phyloP scores from a whole-genome alignment of 2,329 filamentous ascomycete species.

The Cladosporium sp. region DNA sequence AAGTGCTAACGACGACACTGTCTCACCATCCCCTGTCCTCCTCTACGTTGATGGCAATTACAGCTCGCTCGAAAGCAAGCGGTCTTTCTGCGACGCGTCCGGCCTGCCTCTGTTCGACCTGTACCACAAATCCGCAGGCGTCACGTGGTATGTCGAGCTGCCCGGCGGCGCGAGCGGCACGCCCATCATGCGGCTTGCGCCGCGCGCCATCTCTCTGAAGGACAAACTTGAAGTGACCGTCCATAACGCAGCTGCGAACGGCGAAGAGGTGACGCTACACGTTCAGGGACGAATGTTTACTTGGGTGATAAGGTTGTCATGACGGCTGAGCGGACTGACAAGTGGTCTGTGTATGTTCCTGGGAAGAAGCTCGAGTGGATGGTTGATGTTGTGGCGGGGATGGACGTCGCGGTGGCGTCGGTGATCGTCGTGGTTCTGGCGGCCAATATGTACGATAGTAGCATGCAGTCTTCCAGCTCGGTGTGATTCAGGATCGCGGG shows the following conservation, averaged over 20 bases:
- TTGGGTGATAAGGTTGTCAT: conserved; percentile 15
- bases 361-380: conserved; percentile 17
- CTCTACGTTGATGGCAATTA: conserved; percentile 12
- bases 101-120: conserved; percentile 20
- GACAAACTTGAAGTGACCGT: conserved; percentile 14
- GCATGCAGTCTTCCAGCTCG: neutral
- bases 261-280: conserved; percentile 12
- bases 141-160: conserved; percentile 19
- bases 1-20: neutral
- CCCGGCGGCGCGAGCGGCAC: conserved; percentile 9
- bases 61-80: conserved; percentile 10
- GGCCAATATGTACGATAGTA: conserved; percentile 10
- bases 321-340: conserved; percentile 15
- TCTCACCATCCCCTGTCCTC: neutral
- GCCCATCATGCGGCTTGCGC: conserved; percentile 15
- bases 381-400: conserved; percentile 16
- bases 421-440: conserved; percentile 12
- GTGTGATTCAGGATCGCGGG: neutral
- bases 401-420: conserved; percentile 19
- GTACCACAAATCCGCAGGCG: conserved; percentile 16
- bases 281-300: conserved; percentile 17
- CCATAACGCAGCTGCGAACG: conserved; percentile 13
- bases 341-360: conserved; percentile 15
- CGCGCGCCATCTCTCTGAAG: conserved; percentile 15
- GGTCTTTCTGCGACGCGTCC: conserved; percentile 18